Percentiles rank a stretch among this genome's conserved stretches.
phyloP scores from a whole-genome alignment of 768 basidiomycete genomes.

The Agaricus subrufescens region DNA sequence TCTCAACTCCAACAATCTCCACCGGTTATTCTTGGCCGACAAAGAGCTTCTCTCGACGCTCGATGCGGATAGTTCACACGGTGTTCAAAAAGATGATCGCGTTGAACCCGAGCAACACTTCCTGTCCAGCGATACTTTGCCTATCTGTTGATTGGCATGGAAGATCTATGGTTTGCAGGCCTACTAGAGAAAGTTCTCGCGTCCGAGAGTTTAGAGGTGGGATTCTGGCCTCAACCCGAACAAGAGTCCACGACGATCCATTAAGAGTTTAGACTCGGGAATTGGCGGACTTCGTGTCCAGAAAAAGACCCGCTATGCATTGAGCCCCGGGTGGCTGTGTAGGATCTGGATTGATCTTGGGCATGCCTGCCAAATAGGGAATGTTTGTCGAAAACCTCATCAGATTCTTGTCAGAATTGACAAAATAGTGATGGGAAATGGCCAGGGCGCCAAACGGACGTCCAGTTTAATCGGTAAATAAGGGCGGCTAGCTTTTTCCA shows the following conservation, averaged over 20 bases:
- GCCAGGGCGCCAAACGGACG: not conserved
- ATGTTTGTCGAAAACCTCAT: slow-evolving; percentile 21
- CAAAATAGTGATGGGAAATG: not conserved
- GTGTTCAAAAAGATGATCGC: not conserved
- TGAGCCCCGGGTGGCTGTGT: slow-evolving; percentile 17
- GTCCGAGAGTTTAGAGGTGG: not conserved
- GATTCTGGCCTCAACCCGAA: not conserved
- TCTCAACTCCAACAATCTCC: not conserved
- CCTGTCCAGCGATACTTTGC: not conserved
- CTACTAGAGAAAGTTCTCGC: not conserved
- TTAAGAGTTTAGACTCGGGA: slow-evolving; percentile 12
- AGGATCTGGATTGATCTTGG: slow-evolving; percentile 14
- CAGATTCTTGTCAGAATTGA: slow-evolving; percentile 6
- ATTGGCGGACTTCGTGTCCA: slow-evolving; percentile 16
- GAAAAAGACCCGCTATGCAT: slow-evolving; percentile 16
- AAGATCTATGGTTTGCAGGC: slow-evolving; percentile 6
- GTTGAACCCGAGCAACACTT: not conserved
- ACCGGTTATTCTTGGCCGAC: slow-evolving; percentile 4
- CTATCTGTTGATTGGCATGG: not conserved
- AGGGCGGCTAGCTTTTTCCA: not conserved
- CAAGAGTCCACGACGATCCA: not conserved
- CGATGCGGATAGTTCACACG: not conserved
- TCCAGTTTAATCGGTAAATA: too few species aligned
- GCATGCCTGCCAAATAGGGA: slow-evolving; percentile 1
- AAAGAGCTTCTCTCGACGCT: not conserved